These are phyloP conservation scores for Xylariales sp. DNA, from an alignment of 2,329 filamentous ascomycete genomes.

Conservation along the genomic window DNA sequence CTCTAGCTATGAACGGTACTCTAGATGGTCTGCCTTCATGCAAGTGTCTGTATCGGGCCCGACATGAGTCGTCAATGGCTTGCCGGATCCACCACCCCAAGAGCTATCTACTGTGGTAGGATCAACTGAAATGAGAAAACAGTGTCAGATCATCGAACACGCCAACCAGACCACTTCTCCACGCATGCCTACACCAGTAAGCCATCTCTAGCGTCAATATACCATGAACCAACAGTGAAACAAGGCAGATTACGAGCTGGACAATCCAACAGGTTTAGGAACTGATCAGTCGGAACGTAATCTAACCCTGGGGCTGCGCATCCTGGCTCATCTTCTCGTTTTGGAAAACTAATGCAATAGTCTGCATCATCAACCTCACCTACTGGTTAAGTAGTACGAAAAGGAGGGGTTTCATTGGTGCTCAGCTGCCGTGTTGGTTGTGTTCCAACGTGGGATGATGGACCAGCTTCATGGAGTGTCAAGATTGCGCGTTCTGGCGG, in stretches of 20 bases:
- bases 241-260: too few relatives aligned
- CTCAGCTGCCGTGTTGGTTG: background rate
- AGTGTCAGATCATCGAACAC: background rate
- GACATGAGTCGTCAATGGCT: background rate
- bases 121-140: too few relatives aligned
- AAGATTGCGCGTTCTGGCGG: constrained; percentile 1
- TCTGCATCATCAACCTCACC: background rate
- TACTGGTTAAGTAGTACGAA: background rate
- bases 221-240: too few relatives aligned
- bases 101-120: too few relatives aligned
- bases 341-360: background rate
- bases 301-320: background rate
- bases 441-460: background rate
- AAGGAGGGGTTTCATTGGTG: background rate
- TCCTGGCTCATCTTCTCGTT: constrained; percentile 1
- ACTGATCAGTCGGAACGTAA: background rate
- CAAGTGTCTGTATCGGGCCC: background rate
- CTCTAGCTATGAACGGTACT: too few relatives aligned
- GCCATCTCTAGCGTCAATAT: too few relatives aligned
- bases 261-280: background rate
- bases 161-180: background rate
- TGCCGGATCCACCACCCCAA: too few relatives aligned
- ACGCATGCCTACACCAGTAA: too few relatives aligned
- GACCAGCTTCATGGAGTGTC: background rate
- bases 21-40: background rate